Evolutionary conservation across 306 rosid species (phyloP).

Genomic region (apple (Malus domestica)): DNA sequence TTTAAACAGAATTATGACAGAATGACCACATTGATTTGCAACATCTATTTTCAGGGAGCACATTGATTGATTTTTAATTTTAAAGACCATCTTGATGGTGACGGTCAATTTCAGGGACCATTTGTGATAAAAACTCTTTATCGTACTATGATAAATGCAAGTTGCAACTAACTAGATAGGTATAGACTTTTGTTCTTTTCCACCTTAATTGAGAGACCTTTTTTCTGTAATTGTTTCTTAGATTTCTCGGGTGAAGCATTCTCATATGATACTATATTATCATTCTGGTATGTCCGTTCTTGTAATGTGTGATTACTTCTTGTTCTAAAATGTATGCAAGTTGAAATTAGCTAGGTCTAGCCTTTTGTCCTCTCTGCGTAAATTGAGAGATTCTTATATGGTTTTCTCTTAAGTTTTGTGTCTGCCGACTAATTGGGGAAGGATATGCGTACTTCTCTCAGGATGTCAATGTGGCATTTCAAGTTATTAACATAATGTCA

Average conservation of each 20-base stretch:
- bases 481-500: background rate
- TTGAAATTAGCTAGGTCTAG: background rate
- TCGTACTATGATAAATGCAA: background rate
- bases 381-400: background rate
- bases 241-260: too few species aligned
- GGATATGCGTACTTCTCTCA: background rate
- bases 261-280: too few species aligned
- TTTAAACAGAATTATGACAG: too few species aligned
- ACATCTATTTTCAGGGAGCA: too few species aligned
- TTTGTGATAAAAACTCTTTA: too few species aligned
- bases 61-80: too few species aligned
- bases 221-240: too few species aligned
- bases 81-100: too few species aligned
- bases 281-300: too few species aligned
- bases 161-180: background rate
- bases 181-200: background rate
- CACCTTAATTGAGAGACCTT: background rate
- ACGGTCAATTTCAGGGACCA: too few species aligned
- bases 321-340: background rate
- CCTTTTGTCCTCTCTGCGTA: background rate
- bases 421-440: background rate
- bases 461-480: background rate
- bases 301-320: background rate
- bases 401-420: background rate
- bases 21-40: too few species aligned